Evolutionary conservation across 257 asterid species (phyloP).

Genomic region (Solanum commersonii): DNA sequence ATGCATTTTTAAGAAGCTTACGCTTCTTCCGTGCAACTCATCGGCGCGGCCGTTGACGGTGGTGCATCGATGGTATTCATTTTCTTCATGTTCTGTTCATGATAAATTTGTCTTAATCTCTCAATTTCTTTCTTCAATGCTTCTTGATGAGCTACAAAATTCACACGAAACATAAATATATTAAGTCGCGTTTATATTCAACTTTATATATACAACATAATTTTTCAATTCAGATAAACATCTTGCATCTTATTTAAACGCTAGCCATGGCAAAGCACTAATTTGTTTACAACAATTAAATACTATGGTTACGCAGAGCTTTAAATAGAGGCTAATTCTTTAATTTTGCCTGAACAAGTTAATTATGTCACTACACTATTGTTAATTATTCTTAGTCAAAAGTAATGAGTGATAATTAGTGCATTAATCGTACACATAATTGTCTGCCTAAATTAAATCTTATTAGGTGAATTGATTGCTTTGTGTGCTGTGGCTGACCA

Average conservation of each 20-base stretch:
- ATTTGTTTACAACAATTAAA: not conserved
- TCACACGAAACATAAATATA: not conserved
- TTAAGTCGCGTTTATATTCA: not conserved
- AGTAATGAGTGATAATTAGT: not conserved
- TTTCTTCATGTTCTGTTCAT: conserved; percentile 57
- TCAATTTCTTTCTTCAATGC: conserved; percentile 84
- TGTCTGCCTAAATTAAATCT: not conserved
- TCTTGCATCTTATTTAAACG: not conserved
- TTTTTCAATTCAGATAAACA: not conserved
- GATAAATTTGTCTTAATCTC: conserved; percentile 56
- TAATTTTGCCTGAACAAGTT: not conserved
- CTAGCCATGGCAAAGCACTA: not conserved
- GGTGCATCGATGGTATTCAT: conserved; percentile 12
- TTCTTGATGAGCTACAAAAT: conserved; percentile 71
- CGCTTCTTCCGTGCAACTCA: conserved; percentile 15
- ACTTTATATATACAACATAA: not conserved
- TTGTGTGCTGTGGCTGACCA: not conserved
- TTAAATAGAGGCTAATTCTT: not conserved
- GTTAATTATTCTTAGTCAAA: not conserved
- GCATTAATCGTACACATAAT: not conserved
- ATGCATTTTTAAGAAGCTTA: not conserved
- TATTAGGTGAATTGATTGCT: not conserved
- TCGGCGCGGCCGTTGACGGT: not conserved
- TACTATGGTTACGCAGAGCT: not conserved
- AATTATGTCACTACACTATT: not conserved